These are phyloP conservation scores for Solioccasus polychromus DNA, from an alignment of 768 basidiomycete species.

Conservation along the genomic window DNA sequence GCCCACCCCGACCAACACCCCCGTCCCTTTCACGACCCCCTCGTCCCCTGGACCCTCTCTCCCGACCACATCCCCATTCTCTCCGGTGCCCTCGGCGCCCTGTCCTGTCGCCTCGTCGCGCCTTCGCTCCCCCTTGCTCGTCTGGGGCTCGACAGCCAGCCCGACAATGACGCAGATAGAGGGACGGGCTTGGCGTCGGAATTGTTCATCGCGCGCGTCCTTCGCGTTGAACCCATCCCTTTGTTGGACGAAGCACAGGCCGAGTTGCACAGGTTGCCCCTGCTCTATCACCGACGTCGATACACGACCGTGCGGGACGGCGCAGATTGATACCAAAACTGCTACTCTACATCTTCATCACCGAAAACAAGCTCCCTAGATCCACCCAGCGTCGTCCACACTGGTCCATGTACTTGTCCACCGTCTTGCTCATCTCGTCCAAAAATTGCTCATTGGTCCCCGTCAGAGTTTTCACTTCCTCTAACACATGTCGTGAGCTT, in stretches of 20 bases:
- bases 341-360: conserved; percentile 72
- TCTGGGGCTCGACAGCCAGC: conserved; percentile 24
- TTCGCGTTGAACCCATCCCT: conserved; percentile 50
- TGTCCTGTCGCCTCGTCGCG: conserved; percentile 68
- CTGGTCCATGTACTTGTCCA: conserved; percentile 79
- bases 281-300: conserved; percentile 60
- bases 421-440: conserved; percentile 48
- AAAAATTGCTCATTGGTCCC: conserved; percentile 52
- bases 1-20: conserved; percentile 70
- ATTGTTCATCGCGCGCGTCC: conserved; percentile 79
- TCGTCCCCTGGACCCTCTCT: conserved; percentile 39
- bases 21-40: conserved; percentile 47
- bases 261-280: conserved; percentile 41
- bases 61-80: conserved; percentile 60
- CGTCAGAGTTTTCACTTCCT: conserved; percentile 48
- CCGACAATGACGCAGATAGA: too few relatives aligned
- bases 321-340: too few relatives aligned
- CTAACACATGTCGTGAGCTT: conserved; percentile 34
- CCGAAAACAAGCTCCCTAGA: conserved; percentile 74
- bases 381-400: conserved; percentile 92
- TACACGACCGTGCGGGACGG: conserved; percentile 51
- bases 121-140: conserved; percentile 61
- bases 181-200: conserved; percentile 50
- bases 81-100: conserved; percentile 58
- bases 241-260: conserved; percentile 14